These are phyloP conservation scores for Gloeopeniophorella convolvens DNA, from an alignment of 768 basidiomycete species.

Conservation along the genomic window DNA sequence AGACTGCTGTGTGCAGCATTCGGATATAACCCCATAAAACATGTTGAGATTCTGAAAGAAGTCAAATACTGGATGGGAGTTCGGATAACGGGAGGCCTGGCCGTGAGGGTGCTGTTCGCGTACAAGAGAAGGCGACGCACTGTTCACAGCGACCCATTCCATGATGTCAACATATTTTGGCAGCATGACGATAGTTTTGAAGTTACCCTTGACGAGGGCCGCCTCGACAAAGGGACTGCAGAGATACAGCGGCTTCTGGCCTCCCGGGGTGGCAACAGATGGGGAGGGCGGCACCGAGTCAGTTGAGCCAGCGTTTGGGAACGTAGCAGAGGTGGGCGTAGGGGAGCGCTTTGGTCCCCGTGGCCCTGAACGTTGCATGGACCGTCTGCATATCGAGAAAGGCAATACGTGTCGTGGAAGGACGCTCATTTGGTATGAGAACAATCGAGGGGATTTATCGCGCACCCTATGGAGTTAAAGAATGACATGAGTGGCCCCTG, in stretches of 20 bases:
- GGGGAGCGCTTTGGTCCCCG: conserved; percentile 65
- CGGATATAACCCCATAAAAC: conserved; percentile 91
- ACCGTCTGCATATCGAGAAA: conserved; percentile 41
- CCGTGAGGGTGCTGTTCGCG: neutral
- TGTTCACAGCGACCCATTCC: conserved; percentile 95
- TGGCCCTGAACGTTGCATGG: conserved; percentile 63
- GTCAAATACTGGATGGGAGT: conserved; percentile 66
- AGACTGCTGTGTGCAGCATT: conserved; percentile 83
- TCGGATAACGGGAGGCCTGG: neutral
- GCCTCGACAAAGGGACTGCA: conserved; percentile 94
- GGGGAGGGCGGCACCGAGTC: conserved; percentile 36
- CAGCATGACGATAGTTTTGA: conserved; percentile 95
- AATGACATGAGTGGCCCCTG: conserved; percentile 54
- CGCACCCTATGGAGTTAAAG: conserved; percentile 77
- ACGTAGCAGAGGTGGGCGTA: conserved; percentile 65
- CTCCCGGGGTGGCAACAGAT: conserved; percentile 36
- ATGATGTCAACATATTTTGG: conserved; percentile 95
- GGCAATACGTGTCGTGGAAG: neutral
- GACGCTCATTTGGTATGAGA: neutral
- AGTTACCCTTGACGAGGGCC: conserved; percentile 94
- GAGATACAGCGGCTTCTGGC: conserved; percentile 71
- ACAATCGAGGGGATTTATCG: neutral
- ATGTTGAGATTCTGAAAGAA: conserved; percentile 97
- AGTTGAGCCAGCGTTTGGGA: conserved; percentile 31
- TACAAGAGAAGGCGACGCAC: conserved; percentile 40